Base-by-base conservation (phyloP, 2,329 filamentous ascomycete genomes). In the Arachnopeziza araneosa region DNA sequence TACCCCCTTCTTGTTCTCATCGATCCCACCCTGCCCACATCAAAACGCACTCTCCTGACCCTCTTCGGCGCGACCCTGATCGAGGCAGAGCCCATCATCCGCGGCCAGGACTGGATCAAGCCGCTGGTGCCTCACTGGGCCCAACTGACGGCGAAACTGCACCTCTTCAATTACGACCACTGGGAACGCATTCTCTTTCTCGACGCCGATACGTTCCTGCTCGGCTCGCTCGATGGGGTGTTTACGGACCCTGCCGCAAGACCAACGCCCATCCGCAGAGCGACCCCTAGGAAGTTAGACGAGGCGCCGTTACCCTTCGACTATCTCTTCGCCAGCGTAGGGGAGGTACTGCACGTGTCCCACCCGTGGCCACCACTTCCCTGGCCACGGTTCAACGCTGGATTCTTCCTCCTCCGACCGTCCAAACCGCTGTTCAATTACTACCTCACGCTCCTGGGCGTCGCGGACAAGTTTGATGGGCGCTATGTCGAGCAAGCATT, bases 401-500 rank as follows among this genome's bases (percentile, higher is more conserved):
- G 76, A 0, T 76, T 79, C 65, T 76, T 76, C 68, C 60, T 79
- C 3, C 67, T 74, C 1, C 69, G 72, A 5, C 77, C 77, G 0
- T 75, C 74, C 14, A 58, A 60, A 1, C 68, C 74, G 54, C 60
- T 79, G 3, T 78, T 73, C 63, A 62, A 72, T 1, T 75, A 77
- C 60, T 72, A 77, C 24, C 62, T 75, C 55, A 69, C 67, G n/a
- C 67, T 78, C 24, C 71, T 75, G 58, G 58, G 63, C 17, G 67
- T 72, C 26, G 69, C 68, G n/a, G 67, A 69, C 24, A 70, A 73
- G 17, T 78, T 78, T 63, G 69, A 75, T 50, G 70, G 74, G 0
- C 67, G 68, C 22, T 73, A 71, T 19, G 74, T 75, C 63, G 77
- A 78, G 61, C 77, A 79, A 64, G 74, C 74, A 60, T 65, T 79